These are phyloP conservation scores for Obba rivulosa DNA, from an alignment of 768 basidiomycete genomes.

Conservation along the genomic window DNA sequence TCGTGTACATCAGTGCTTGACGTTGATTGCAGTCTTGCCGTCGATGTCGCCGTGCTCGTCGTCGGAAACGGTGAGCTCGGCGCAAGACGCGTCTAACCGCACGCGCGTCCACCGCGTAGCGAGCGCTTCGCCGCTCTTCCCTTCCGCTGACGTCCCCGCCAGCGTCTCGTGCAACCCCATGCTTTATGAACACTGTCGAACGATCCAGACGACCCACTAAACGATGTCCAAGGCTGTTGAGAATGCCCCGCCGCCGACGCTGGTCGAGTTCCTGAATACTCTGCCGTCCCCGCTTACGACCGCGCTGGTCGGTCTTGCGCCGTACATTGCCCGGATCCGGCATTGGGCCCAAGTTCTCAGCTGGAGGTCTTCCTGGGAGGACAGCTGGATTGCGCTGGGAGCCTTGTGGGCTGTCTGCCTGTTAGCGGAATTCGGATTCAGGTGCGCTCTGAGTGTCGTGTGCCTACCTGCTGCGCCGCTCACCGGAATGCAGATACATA, in stretches of 20 bases:
- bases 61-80: too few relatives aligned
- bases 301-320: constrained; percentile 58
- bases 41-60: too few relatives aligned
- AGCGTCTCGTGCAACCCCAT: too few relatives aligned
- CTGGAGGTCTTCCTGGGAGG: constrained; percentile 56
- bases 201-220: neutral
- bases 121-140: too few relatives aligned
- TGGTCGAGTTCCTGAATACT: constrained; percentile 45
- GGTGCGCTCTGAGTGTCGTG: constrained; percentile 30
- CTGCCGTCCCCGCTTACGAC: constrained; percentile 60
- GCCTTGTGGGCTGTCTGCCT: constrained; percentile 78
- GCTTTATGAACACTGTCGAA: too few relatives aligned
- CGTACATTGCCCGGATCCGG: constrained; percentile 41
- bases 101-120: too few relatives aligned
- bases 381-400: constrained; percentile 62
- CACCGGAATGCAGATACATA: constrained; percentile 38
- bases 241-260: constrained; percentile 6
- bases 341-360: constrained; percentile 42
- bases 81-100: too few relatives aligned
- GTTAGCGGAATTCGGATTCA: constrained; percentile 36
- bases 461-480: neutral
- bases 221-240: constrained; percentile 12
- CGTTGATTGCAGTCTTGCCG: too few relatives aligned
- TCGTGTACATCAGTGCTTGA: too few relatives aligned
- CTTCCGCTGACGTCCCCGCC: too few relatives aligned